Conservation (phyloP, 2,329 filamentous ascomycete species). For the Truncatella angustata region DNA sequence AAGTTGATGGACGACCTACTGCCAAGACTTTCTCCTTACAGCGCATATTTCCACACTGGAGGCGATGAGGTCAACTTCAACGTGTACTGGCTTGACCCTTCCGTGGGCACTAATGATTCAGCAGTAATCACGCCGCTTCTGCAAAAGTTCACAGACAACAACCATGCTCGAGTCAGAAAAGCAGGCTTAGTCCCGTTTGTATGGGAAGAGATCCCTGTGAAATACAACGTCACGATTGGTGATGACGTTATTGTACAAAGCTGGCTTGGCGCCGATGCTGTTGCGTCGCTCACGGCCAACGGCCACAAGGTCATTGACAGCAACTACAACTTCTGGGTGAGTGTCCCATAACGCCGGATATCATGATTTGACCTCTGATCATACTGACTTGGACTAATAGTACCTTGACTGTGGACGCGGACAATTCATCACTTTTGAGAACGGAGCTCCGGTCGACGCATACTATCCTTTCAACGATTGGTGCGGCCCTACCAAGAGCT, state of each 20-base stretch:
- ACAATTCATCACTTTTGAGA: conserved; percentile 71
- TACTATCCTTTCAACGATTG: conserved; percentile 77
- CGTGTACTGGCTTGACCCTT: conserved; percentile 71
- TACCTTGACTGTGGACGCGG: conserved; percentile 84
- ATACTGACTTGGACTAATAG: conserved; percentile 34
- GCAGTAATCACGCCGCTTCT: conserved; percentile 70
- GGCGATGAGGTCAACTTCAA: conserved; percentile 84
- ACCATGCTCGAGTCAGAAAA: conserved; percentile 62
- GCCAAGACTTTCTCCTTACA: conserved; percentile 67
- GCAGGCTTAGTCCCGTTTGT: conserved; percentile 71
- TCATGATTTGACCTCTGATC: not conserved
- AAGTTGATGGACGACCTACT: conserved; percentile 73
- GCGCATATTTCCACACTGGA: conserved; percentile 79
- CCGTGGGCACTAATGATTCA: conserved; percentile 64
- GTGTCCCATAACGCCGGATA: conserved; percentile 19
- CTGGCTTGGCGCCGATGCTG: conserved; percentile 66
- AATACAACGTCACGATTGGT: conserved; percentile 74
- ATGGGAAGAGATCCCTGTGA: conserved; percentile 83
- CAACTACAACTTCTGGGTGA: conserved; percentile 75
- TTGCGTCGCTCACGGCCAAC: conserved; percentile 56
- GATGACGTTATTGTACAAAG: conserved; percentile 73
- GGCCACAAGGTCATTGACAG: conserved; percentile 74
- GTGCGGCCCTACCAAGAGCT: conserved; percentile 77
- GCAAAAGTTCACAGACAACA: conserved; percentile 72
- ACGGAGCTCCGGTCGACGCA: conserved; percentile 46